Base-by-base conservation (phyloP, 2,329 filamentous ascomycete species). In the Trichophyton schoenleinii region DNA sequence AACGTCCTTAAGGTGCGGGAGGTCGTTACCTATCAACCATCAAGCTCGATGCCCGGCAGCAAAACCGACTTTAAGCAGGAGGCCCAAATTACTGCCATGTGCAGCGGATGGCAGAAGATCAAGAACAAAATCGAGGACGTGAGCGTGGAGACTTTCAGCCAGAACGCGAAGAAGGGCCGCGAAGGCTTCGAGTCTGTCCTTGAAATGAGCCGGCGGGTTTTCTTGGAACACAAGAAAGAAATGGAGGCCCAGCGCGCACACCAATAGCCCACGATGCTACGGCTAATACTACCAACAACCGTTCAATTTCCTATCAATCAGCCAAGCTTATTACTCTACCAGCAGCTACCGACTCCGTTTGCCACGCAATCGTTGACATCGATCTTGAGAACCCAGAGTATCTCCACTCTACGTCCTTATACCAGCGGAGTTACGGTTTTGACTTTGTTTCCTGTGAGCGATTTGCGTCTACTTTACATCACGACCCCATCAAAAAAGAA, bases 151-250 rank as follows among this genome's bases (percentile, higher is more conserved):
- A 81, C 90, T 60, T 99, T 99, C 78, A 83, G 85, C 67, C 90
- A 99, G 75, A 99, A 99, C 70, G 92, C 94, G 25, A 80, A 81
- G 67, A 91, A 89, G 76, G 94, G 94, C 66, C 86, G 88, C 66
- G 91, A 97, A 75, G 94, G 94, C 1, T 99, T 99, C 72, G 94
- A 99, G 79, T 84, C 87, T 64, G 94, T 99, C 7, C 81, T 99
- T 36, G 89, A 90, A 72, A 96, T 96, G 86, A 95, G 90, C 74
- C 80, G 92, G 67, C 84, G 89, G 70, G 91, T 91, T 0, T 97
- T 96, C 70, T 87, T 89, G 61, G 89, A 96, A 80, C 90, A 97
- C 77, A 84, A 85, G 73, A 53, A 53, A n/a, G 87, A 89, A 72
- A 80, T 83, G 61, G 80, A 62, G 71, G 74, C 64, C 80, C 18